Evolutionary conservation across 1,284 basidiomycete species (phyloP).

Genomic region (Amylostereum areolatum): DNA sequence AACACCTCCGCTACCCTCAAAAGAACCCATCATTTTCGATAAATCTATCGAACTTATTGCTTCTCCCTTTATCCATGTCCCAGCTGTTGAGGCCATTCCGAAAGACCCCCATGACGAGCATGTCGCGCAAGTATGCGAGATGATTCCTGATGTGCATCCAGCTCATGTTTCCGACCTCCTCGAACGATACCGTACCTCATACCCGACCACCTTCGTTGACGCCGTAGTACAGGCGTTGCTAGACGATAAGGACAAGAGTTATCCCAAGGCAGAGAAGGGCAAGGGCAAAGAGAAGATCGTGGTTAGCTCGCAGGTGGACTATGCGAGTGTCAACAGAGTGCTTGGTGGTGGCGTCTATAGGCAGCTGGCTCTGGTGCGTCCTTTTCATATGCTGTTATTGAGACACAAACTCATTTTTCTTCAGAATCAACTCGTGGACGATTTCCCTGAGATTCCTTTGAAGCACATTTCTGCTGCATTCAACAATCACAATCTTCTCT

Average conservation of each 20-base stretch:
- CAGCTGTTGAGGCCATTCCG: not conserved
- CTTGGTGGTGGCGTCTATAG: constrained; percentile 39
- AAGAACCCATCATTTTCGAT: not conserved
- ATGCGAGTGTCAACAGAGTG: constrained; percentile 36
- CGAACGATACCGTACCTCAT: constrained; percentile 25
- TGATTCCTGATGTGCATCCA: constrained; percentile 61
- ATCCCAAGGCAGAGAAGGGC: constrained; percentile 48
- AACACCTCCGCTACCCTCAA: no score
- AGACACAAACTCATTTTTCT: not conserved
- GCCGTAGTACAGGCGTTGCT: constrained; percentile 52
- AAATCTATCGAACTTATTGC: not conserved
- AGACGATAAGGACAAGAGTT: constrained; percentile 52
- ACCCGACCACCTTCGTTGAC: constrained; percentile 38
- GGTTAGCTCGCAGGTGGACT: constrained; percentile 35
- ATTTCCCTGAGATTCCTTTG: constrained; percentile 55
- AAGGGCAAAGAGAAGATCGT: constrained; percentile 44
- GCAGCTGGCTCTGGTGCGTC: constrained; percentile 43
- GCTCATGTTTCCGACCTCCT: constrained; percentile 44
- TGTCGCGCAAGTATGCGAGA: constrained; percentile 52
- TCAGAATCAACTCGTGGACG: constrained; percentile 45
- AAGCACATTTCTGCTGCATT: constrained; percentile 41
- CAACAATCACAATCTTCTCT: constrained; percentile 34
- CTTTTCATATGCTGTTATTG: not conserved
- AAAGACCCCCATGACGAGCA: constrained; percentile 13
- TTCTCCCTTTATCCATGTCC: not conserved